Conservation (phyloP, 495 filamentous ascomycete species). For the Recurvomyces mirabilis region DNA sequence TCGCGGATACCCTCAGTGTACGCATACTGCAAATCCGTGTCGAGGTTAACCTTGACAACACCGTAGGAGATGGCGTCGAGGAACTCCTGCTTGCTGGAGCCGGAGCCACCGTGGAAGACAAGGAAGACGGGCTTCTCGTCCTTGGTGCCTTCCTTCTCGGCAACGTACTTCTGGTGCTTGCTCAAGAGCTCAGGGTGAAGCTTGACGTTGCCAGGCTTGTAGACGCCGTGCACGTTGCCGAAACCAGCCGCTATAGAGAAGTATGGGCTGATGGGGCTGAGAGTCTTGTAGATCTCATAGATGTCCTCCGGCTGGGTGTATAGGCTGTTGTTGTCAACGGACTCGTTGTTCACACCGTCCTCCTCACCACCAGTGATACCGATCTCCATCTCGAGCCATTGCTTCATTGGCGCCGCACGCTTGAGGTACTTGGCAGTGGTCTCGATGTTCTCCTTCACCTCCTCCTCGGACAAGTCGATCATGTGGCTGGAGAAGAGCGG, state of each 20-base stretch:
- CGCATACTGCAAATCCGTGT: slow-evolving; percentile 78
- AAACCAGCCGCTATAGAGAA: slow-evolving; percentile 98
- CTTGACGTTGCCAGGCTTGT: slow-evolving; percentile 95
- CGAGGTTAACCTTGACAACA: slow-evolving; percentile 96
- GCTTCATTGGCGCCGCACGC: slow-evolving; percentile 86
- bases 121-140: slow-evolving; percentile 92
- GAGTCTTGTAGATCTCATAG: slow-evolving; percentile 28
- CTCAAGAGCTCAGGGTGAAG: slow-evolving; percentile 86
- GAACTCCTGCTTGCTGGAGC: slow-evolving; percentile 81
- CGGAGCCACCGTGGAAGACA: slow-evolving; percentile 97
- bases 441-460: slow-evolving; percentile 75
- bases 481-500: slow-evolving; percentile 94
- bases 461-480: slow-evolving; percentile 92
- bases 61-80: slow-evolving; percentile 75
- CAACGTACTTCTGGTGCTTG: slow-evolving; percentile 88
- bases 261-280: slow-evolving; percentile 64
- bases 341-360: slow-evolving; percentile 80
- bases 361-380: slow-evolving; percentile 94
- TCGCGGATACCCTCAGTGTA: slow-evolving; percentile 87
- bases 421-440: slow-evolving; percentile 86
- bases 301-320: slow-evolving; percentile 74
- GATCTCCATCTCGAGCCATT: slow-evolving; percentile 99
- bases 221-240: slow-evolving; percentile 98
- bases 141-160: slow-evolving; percentile 52
- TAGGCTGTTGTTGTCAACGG: slow-evolving; percentile 86